These are phyloP conservation scores for Musa acuminata DNA, from an alignment of 176 grass and related monocot genomes.

Conservation along the genomic window DNA sequence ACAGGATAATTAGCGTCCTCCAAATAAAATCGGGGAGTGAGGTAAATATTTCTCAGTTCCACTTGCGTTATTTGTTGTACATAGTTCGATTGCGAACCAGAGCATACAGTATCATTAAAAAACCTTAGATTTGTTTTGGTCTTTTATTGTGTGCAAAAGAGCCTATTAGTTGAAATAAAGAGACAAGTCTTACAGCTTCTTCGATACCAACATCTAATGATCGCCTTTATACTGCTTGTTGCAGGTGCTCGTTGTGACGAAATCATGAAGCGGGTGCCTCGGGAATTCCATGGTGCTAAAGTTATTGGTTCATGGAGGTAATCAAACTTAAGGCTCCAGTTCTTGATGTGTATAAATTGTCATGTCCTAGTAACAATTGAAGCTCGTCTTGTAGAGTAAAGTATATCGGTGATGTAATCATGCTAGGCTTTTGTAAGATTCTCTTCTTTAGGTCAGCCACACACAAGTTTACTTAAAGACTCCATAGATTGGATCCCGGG, in stretches of 20 bases:
- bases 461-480: not conserved
- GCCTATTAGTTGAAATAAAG: not conserved
- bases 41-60: constrained; percentile 24
- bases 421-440: not conserved
- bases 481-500: too few species aligned
- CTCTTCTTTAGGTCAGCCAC: not conserved
- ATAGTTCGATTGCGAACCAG: not conserved
- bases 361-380: not conserved
- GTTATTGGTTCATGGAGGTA: constrained; percentile 96
- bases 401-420: not conserved
- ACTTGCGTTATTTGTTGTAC: not conserved
- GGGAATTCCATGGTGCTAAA: constrained; percentile 91
- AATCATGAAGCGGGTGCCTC: constrained; percentile 72
- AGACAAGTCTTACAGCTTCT: too few species aligned
- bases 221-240: not conserved
- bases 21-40: constrained; percentile 73
- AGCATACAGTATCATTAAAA: not conserved
- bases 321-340: not conserved
- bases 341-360: not conserved
- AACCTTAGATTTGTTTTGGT: not conserved
- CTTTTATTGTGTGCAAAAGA: not conserved
- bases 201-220: not conserved
- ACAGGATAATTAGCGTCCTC: too few species aligned
- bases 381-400: too few species aligned
- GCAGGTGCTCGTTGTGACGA: constrained; percentile 92